phyloP scores from a whole-genome alignment of 371 early-diverging fungal species.

The Apophysomyces elegans region DNA sequence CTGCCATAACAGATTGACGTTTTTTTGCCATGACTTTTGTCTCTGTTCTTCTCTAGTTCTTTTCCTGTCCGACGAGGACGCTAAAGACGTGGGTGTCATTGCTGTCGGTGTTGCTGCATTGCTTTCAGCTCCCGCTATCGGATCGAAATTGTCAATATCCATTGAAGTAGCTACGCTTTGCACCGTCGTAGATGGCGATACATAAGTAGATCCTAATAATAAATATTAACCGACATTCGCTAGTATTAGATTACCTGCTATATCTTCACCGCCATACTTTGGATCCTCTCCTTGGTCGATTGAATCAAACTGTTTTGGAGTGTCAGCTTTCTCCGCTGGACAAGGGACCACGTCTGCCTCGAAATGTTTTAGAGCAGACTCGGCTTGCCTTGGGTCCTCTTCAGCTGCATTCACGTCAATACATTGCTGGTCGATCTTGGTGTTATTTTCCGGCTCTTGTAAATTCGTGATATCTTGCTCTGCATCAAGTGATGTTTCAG shows the following conservation, averaged over 20 bases:
- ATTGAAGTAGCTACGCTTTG: background rate
- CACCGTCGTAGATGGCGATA: background rate
- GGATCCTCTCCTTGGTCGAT: background rate
- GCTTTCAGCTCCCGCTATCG: background rate
- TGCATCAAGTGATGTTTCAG: background rate
- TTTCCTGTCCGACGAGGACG: constrained; percentile 11
- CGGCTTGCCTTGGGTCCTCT: background rate
- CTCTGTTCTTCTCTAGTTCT: constrained; percentile 32
- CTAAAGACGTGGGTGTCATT: constrained; percentile 1
- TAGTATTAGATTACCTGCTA: background rate
- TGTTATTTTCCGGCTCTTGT: background rate
- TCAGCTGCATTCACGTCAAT: background rate
- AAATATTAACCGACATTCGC: background rate
- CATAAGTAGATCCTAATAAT: background rate
- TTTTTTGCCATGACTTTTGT: constrained; percentile 69
- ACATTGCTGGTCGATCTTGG: background rate
- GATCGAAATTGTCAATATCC: constrained; percentile 1
- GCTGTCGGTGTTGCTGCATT: constrained; percentile 13
- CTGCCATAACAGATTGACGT: constrained; percentile 75
- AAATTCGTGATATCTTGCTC: background rate
- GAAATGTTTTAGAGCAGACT: background rate
- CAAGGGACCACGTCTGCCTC: background rate
- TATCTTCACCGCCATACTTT: constrained; percentile 1
- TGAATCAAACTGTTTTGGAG: background rate
- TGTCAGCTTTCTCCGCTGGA: background rate